A percentile compares a stretch with the other conserved stretches of the same genome.
Conservation (phyloP, 1,139 yeast species). For the Blastobotrys serpentis region DNA sequence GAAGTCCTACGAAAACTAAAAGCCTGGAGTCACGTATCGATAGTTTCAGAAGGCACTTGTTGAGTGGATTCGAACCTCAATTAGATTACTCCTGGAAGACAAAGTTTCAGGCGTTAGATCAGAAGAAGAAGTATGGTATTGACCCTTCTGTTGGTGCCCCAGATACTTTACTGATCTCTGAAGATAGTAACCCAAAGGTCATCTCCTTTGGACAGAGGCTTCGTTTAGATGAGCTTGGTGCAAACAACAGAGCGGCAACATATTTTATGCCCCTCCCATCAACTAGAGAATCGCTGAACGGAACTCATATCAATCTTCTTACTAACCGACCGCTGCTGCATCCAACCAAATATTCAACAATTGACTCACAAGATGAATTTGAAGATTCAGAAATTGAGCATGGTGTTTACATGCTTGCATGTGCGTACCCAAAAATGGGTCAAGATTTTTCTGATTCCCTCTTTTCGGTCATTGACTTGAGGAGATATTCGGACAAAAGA, state of each 20-base stretch:
- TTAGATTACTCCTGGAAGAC: constrained; percentile 1
- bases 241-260: constrained; percentile 9
- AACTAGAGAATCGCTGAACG: constrained; percentile 4
- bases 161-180: constrained; percentile 21
- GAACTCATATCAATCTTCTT: constrained; percentile 19
- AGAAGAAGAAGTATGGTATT: background rate
- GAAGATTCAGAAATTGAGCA: constrained; percentile 17
- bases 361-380: constrained; percentile 13
- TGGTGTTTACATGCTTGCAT: constrained; percentile 28
- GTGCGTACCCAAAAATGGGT: constrained; percentile 23
- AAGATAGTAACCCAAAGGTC: constrained; percentile 15
- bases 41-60: constrained; percentile 49
- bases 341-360: constrained; percentile 20
- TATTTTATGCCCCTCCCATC: constrained; percentile 19
- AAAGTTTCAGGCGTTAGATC: background rate
- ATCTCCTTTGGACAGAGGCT: constrained; percentile 16
- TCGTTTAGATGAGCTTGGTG: constrained; percentile 13
- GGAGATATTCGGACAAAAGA: constrained; percentile 26
- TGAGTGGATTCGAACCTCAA: constrained; percentile 38
- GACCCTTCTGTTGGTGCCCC: constrained; percentile 13
- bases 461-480: constrained; percentile 21
- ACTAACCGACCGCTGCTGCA: constrained; percentile 22
- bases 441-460: constrained; percentile 17
- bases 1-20: constrained; percentile 53
- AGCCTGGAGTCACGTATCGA: constrained; percentile 56